These are phyloP conservation scores for Ceratocystis harringtonii DNA, from an alignment of 2,329 filamentous ascomycete species.

Conservation along the genomic window DNA sequence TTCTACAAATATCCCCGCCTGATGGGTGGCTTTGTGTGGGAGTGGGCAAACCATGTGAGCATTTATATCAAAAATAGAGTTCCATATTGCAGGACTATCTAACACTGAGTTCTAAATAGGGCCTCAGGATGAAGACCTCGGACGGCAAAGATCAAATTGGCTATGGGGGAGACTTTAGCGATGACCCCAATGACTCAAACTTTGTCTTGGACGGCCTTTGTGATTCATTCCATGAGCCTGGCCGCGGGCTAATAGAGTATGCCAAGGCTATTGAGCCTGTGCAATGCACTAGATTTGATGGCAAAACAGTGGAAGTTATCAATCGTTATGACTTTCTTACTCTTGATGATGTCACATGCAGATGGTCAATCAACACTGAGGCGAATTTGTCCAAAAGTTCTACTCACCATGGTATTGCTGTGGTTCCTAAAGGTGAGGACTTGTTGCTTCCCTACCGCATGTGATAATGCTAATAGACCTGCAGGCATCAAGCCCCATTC, in stretches of 20 bases:
- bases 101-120: constrained; percentile 19
- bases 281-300: constrained; percentile 32
- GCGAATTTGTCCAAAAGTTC: neutral
- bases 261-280: constrained; percentile 46
- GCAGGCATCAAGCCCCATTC: constrained; percentile 31
- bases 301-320: constrained; percentile 30
- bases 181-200: constrained; percentile 43
- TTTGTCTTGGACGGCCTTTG: constrained; percentile 45
- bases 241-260: constrained; percentile 38
- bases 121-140: constrained; percentile 30
- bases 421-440: neutral
- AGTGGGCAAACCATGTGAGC: constrained; percentile 45
- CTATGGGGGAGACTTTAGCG: constrained; percentile 48
- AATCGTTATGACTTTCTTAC: constrained; percentile 41
- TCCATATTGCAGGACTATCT: neutral
- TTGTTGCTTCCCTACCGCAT: neutral
- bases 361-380: constrained; percentile 9
- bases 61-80: neutral
- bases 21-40: constrained; percentile 53
- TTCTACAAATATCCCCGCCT: constrained; percentile 38
- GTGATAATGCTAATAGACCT: neutral
- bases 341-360: constrained; percentile 35
- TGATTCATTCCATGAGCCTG: constrained; percentile 34
- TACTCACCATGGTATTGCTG: neutral
- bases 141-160: constrained; percentile 35